phyloP scores from a whole-genome alignment of 2,329 filamentous ascomycete genomes.

The Ambrosiella beaveri region DNA sequence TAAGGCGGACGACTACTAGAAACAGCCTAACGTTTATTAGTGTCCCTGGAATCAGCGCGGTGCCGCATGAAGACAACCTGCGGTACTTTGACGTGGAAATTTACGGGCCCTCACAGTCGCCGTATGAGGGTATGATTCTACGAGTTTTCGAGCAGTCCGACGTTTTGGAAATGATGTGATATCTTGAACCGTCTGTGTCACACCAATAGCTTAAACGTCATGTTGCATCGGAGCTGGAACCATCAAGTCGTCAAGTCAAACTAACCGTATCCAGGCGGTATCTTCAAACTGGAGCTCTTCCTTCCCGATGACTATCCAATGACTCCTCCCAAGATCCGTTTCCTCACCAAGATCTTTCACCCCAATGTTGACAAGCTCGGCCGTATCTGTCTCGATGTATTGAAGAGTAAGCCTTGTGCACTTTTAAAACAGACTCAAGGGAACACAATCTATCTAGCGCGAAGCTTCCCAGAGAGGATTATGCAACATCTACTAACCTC shows the following conservation, averaged over 20 bases:
- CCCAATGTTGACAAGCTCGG: conserved; percentile 97
- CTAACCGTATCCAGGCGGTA: conserved; percentile 37
- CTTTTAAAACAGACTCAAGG: neutral
- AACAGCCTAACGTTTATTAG: conserved; percentile 27
- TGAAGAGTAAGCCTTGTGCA: conserved; percentile 56
- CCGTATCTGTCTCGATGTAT: conserved; percentile 87
- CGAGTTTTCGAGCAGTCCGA: neutral
- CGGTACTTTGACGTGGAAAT: conserved; percentile 98
- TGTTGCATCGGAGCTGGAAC: too few species aligned
- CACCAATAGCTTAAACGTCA: neutral
- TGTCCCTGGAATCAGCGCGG: conserved; percentile 86
- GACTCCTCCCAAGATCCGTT: conserved; percentile 96
- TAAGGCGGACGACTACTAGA: too few species aligned
- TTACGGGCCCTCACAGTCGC: conserved; percentile 77
- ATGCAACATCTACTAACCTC: conserved; percentile 9
- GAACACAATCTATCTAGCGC: neutral
- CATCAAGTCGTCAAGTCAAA: neutral
- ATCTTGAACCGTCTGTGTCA: neutral
- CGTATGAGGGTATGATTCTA: conserved; percentile 62
- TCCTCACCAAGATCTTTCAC: conserved; percentile 98
- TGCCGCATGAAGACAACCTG: conserved; percentile 93
- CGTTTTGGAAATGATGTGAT: too few species aligned
- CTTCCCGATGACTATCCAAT: conserved; percentile 98
- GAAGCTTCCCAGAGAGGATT: neutral
- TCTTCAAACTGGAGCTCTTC: conserved; percentile 95